Base-by-base conservation (phyloP, 2,329 filamentous ascomycete genomes). In the Aspergillus quadrilineatus region DNA sequence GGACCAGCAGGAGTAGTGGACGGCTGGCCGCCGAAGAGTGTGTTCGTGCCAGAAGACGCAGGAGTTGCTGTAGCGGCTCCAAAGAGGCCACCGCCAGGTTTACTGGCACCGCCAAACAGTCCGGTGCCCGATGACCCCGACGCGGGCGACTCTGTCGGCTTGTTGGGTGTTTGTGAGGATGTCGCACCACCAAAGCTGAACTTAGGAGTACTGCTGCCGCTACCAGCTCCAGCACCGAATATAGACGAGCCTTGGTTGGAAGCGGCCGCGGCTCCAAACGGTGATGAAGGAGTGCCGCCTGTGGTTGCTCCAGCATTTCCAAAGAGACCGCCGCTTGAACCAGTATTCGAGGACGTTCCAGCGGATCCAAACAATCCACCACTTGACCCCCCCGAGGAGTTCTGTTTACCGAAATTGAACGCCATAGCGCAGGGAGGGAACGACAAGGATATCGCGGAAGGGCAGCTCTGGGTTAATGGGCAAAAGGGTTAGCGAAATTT, bases 221-320 rank as follows among this genome's bases (percentile, higher is more conserved):
- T 58, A 29, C 55, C 58, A 43, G 63, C 41, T 15, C 63, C 58
- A 43, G 60, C 58, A 41, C 54, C 65, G 59, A 57, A 57, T 15
- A 37, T n/a, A 34, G 55, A 43, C 5, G 49, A 36, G 39, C 37
- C 37, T 49, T 65, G 56, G 43, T 53, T 60, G 30, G 58, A 58
- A 6, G 49, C 50, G 39, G 62, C 47, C n/a, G 64, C 56, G 48
- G 62, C 56, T 37, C 52, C 64, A 59, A 53, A 57, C 5, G 48
- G 28, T 36, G 56, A 71, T 28, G 71, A 59, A 37, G 73, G 65
- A 52, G 63, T 66, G 55, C 67, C 67, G 45, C 60, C 65, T 15
- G 72, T 62, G 45, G 72, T 63, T 63, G 69, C 65, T 65, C 72
- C 69, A 64, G 70, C 65, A 64, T 72, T 75, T 53, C 77, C 76